A percentile compares a stretch with the other conserved stretches of the same genome.
phyloP scores from a whole-genome alignment of 2,329 filamentous ascomycete genomes.

The Tothia fuscella region DNA sequence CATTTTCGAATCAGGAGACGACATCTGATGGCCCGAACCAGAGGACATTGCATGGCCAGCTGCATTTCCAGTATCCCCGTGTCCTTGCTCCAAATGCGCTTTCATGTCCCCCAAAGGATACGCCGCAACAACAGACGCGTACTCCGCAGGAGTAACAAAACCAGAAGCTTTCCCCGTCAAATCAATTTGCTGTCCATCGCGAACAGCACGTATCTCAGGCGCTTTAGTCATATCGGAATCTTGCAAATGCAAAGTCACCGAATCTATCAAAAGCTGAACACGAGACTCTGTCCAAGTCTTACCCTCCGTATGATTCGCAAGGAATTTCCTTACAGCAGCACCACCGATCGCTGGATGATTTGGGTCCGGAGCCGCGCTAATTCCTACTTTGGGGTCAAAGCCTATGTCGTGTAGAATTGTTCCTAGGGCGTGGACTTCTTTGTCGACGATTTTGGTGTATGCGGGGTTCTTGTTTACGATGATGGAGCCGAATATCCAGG shows the following conservation, averaged over 20 bases:
- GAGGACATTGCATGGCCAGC: no score
- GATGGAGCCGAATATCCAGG: neutral
- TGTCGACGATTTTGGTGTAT: neutral
- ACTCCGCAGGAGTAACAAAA: neutral
- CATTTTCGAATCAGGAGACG: no score
- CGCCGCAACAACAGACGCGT: neutral
- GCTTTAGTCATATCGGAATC: no score
- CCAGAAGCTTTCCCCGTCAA: neutral
- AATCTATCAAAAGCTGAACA: neutral
- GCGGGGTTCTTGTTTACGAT: neutral
- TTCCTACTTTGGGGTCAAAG: neutral
- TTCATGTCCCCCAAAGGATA: no score
- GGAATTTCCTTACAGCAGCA: no score
- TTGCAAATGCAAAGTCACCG: neutral
- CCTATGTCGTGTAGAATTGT: neutral
- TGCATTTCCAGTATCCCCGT: no score
- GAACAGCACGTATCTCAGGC: neutral
- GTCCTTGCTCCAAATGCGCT: no score
- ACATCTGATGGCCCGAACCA: no score
- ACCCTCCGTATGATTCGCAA: neutral
- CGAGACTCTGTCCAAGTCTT: neutral
- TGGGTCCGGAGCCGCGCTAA: neutral
- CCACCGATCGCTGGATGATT: no score
- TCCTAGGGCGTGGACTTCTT: neutral
- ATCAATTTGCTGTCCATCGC: neutral